These are phyloP conservation scores for Starmera caribaea DNA, from an alignment of 805 yeast genomes.

Conservation along the genomic window DNA sequence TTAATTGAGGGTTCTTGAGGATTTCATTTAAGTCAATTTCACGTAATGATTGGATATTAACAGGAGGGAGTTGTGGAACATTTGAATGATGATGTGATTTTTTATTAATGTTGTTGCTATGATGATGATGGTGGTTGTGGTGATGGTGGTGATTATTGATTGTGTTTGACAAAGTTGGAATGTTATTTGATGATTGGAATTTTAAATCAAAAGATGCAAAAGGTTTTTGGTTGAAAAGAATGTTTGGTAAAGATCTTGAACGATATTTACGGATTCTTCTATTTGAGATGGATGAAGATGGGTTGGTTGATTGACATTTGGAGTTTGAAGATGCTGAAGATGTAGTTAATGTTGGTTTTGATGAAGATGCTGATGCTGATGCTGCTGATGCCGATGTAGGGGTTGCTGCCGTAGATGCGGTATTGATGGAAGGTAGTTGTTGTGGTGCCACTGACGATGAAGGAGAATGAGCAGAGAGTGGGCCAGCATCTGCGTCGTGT, in stretches of 20 bases:
- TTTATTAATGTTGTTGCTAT: constrained; percentile 13
- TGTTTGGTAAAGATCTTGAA: constrained; percentile 20
- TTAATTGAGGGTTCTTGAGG: constrained; percentile 79
- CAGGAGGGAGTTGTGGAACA: constrained; percentile 64
- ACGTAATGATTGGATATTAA: constrained; percentile 66
- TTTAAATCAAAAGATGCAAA: constrained; percentile 1
- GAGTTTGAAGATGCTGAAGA: not conserved
- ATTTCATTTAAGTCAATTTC: constrained; percentile 87
- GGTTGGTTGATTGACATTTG: not conserved
- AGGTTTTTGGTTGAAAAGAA: constrained; percentile 5
- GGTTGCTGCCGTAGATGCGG: constrained; percentile 8
- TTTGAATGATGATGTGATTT: constrained; percentile 14
- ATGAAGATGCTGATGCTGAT: constrained; percentile 6
- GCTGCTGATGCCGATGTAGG: constrained; percentile 10
- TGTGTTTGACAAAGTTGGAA: not conserved
- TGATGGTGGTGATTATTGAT: constrained; percentile 1
- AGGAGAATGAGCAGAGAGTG: too few relatives aligned
- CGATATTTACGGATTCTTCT: constrained; percentile 15
- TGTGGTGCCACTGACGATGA: too few relatives aligned
- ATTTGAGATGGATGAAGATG: constrained; percentile 2
- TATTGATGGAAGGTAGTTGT: constrained; percentile 10
- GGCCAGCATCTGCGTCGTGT: too few relatives aligned
- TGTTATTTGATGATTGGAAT: not conserved
- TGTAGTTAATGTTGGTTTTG: constrained; percentile 1
- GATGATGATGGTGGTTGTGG: constrained; percentile 9